These are phyloP conservation scores for Babesia caballi DNA, from an alignment of 169 alveolate genomes.

Conservation along the genomic window DNA sequence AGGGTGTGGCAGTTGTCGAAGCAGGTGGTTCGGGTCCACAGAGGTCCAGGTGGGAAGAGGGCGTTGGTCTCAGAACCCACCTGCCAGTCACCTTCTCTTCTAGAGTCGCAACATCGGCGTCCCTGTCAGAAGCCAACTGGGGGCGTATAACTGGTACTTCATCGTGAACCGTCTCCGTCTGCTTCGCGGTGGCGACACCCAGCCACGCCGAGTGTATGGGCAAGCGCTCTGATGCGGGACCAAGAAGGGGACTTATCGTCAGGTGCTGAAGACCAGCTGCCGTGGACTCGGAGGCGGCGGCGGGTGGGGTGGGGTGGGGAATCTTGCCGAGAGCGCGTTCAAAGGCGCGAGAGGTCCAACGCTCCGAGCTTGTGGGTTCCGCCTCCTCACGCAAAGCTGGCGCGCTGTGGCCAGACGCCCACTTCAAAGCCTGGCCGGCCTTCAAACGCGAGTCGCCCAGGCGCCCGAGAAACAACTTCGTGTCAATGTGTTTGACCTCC, in stretches of 20 bases:
- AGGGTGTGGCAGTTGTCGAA: no score
- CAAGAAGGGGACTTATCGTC: neutral
- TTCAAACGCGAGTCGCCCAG: neutral
- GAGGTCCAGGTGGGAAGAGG: neutral
- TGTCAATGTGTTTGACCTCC: neutral
- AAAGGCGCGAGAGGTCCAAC: conserved; percentile 20
- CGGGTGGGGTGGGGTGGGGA: neutral
- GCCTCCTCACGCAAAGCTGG: neutral
- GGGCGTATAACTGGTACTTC: neutral
- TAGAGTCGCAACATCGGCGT: neutral
- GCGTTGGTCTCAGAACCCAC: neutral
- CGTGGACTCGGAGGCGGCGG: neutral
- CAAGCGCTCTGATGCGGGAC: neutral
- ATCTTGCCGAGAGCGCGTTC: neutral
- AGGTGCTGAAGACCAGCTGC: neutral
- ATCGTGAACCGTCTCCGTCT: neutral
- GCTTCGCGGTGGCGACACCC: neutral
- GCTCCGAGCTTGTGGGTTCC: neutral
- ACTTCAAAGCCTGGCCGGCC: neutral
- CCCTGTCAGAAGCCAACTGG: no score
- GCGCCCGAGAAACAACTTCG: neutral
- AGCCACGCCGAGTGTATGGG: conserved; percentile 10
- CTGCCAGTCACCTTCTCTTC: neutral
- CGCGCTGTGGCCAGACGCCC: neutral
- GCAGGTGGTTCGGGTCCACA: neutral